Evolutionary conservation across 2,329 filamentous ascomycete genomes (phyloP), one percentile per base, ranked within the genome.

Genomic region (Rhinocladiella similis): DNA sequence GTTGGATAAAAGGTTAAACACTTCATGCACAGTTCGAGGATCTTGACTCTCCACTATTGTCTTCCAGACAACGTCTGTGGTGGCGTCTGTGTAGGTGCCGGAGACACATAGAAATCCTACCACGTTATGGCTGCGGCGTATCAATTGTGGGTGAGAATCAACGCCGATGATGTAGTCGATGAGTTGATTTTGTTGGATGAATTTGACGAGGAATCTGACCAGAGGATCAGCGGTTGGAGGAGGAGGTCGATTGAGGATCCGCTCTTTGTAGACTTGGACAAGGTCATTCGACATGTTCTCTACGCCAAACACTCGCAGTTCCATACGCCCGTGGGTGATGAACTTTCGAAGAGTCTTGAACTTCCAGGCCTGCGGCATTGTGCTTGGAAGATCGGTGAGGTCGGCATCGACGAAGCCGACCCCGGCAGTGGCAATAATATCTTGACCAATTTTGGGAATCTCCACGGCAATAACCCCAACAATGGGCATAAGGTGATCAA

Each of bases 61-160:
- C 57, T 87, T 84, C 93, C 93, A 97, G 59, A 97, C 83, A 14
- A 83, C 80, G 67, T 96, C 88, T 1, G 89, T 89, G 67, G 95
- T 88, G 18, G 80, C 73, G 33, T 84, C 72, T 0, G 82, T 83
- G 71, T 93, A 96, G 13, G 84, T 87, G 52, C 81, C 80, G 0
- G 90, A 94, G 13, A 94, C 88, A 19, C 91, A 83, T 50, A 97
- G 78, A 67, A 97, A 97, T 1, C 90, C 90, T 47, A 97, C 79
- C 51, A 97, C 89, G 61, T 96, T 96, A 39, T 82, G 81, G 66
- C 90, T 90, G 63, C 91, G 85, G 35, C 82, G 80, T 18, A 95
- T 94, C 51, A 97, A 84, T 68, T 96, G 91, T 1, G 92, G 91
- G 67, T 97, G 94, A 29, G 93, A 97, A 54, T 91, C 91, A 13